Conservation (phyloP, 768 basidiomycete genomes). For the Strobilomyces dryophilus region DNA sequence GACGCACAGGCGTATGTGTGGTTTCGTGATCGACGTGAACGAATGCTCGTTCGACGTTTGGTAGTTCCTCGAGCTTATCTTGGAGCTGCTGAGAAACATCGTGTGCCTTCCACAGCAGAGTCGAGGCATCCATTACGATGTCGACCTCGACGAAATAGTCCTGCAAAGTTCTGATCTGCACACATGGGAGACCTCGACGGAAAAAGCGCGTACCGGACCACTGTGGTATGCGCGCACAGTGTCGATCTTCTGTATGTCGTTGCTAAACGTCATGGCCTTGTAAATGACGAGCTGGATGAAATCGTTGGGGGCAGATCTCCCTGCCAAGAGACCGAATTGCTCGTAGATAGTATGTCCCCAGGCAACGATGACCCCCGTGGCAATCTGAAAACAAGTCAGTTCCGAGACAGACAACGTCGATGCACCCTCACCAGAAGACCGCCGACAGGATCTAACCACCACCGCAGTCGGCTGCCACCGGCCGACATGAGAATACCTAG, state of each 20-base stretch:
- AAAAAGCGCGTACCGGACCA: conserved; percentile 52
- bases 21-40: conserved; percentile 95
- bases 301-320: conserved; percentile 87
- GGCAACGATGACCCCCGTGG: conserved; percentile 69
- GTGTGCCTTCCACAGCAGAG: conserved; percentile 86
- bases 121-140: conserved; percentile 86
- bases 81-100: conserved; percentile 81
- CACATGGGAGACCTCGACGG: neutral
- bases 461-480: conserved; percentile 71
- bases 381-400: conserved; percentile 48
- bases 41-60: conserved; percentile 89
- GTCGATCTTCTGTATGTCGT: conserved; percentile 83
- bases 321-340: conserved; percentile 85
- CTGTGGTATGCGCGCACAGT: conserved; percentile 95
- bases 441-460: conserved; percentile 84
- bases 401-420: neutral
- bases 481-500: conserved; percentile 79
- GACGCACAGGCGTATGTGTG: conserved; percentile 63
- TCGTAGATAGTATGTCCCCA: conserved; percentile 75
- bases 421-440: conserved; percentile 58
- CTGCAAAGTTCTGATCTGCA: conserved; percentile 31
- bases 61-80: conserved; percentile 84
- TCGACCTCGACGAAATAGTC: conserved; percentile 95
- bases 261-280: conserved; percentile 83
- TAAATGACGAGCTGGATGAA: conserved; percentile 90